Conservation (phyloP, 2,329 filamentous ascomycete species). For the Ophiostoma australiae region DNA sequence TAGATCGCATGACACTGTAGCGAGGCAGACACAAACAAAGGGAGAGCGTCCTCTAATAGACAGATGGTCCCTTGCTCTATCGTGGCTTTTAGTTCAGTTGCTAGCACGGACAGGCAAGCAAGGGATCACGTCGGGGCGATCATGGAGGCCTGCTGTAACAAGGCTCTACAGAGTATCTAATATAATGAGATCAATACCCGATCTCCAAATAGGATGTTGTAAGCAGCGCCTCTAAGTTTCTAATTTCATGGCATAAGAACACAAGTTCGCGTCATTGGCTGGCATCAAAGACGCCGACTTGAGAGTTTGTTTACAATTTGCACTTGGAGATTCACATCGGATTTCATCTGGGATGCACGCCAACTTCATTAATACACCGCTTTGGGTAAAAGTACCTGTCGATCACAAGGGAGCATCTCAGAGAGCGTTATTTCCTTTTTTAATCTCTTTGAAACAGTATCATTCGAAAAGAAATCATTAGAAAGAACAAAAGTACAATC, state of each 20-base stretch:
- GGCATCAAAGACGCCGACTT: no score
- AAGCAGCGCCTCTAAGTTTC: no score
- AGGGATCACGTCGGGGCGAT: not conserved
- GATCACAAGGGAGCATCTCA: slow-evolving; percentile 3
- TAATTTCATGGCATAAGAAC: no score
- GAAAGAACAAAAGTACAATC: not conserved
- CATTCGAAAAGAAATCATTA: no score
- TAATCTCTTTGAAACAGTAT: not conserved
- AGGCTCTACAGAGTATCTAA: not conserved
- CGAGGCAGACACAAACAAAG: not conserved
- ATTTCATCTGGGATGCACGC: not conserved
- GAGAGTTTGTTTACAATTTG: not conserved
- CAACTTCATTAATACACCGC: not conserved
- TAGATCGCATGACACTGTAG: not conserved
- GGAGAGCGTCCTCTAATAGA: not conserved
- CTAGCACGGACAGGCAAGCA: not conserved
- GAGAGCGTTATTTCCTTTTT: not conserved
- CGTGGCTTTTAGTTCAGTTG: not conserved
- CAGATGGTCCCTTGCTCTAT: not conserved
- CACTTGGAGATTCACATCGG: not conserved
- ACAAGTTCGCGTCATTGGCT: no score
- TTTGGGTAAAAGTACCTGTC: not conserved
- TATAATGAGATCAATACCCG: no score
- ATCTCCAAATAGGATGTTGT: no score
- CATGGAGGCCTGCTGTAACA: not conserved